Evolutionary conservation across 2,329 filamentous ascomycete species (phyloP), one percentile per base, ranked within the genome.

Genomic region (Lasiodiplodia hormozganensis): DNA sequence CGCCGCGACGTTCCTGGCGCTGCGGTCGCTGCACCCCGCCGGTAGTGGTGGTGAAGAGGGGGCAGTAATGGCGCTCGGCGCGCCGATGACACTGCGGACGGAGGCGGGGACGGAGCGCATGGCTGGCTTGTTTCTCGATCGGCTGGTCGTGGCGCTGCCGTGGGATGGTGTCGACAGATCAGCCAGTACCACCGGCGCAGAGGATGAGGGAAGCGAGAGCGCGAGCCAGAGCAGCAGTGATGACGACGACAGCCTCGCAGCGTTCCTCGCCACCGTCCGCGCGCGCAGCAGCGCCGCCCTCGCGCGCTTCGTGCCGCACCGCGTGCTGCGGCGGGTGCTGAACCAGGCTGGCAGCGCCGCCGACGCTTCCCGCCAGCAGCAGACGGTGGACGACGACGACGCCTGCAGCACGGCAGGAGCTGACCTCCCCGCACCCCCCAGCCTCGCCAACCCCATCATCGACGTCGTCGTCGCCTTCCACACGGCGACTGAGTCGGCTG

Each of bases 91-190:
- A 5, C 53, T 67, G 38, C 69, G 69, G 16, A 47, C 36, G 11
- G 69, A 69, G 12, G 51, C 56, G 4, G 69, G 69, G 6, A 69
- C 68, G 14, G 62, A 64, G 18, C 28, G 47, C 18, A 43, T 70
- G 11, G 11, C 67, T 8, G 69, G 69, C 7, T 23, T 69, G 18
- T 58, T 70, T 4, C 57, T 70, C 14, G 69, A 70, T 38, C 38
- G 69, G 2, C 16, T 70, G 16, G 56, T 65, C 14, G 54, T 70
- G 21, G 38, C 25, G 23, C 6, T 66, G 2, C 38, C 64, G 23
- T 57, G 53, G 23, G 38, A 56, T 18, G 21, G 12, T 2, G n/a
- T 18, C 5, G 25, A 25, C 3, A n/a, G n/a, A n/a, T n/a, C n/a
- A n/a, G 4, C 25, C 3, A 4, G 25, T 25, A 25, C 2, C 25